Conservation (phyloP, 805 yeast genomes). For the Candida taoyuanica region DNA sequence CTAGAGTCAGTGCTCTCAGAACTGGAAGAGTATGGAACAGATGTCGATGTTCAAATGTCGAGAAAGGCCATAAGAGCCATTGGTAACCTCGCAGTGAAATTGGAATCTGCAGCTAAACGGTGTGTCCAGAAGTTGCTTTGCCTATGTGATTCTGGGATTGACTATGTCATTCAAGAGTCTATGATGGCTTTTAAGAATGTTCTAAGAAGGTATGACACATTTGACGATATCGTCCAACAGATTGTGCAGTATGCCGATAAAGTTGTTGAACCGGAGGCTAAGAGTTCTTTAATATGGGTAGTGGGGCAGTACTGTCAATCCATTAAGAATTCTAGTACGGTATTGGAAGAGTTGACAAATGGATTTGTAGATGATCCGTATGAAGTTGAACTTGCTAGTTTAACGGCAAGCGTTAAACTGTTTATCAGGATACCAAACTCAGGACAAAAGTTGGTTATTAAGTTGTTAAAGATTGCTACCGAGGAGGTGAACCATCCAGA, state of each 20-base stretch:
- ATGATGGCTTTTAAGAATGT: conserved; percentile 73
- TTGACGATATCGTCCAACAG: conserved; percentile 38
- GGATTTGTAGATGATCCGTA: conserved; percentile 58
- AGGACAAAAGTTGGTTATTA: conserved; percentile 54
- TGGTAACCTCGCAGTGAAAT: conserved; percentile 81
- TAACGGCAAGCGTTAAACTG: conserved; percentile 71
- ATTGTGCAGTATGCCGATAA: conserved; percentile 42
- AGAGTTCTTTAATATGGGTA: conserved; percentile 77
- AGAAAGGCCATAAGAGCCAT: conserved; percentile 84
- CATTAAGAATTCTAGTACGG: conserved; percentile 38
- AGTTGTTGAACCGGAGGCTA: conserved; percentile 75
- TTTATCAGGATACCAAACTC: conserved; percentile 52
- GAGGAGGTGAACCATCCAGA: conserved; percentile 81
- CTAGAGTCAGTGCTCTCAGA: conserved; percentile 63
- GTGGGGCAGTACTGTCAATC: conserved; percentile 62
- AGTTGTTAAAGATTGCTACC: conserved; percentile 60
- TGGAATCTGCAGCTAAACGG: conserved; percentile 53
- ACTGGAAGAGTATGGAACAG: conserved; percentile 80
- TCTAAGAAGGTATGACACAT: conserved; percentile 68
- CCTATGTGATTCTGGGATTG: conserved; percentile 58
- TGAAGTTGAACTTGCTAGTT: conserved; percentile 67
- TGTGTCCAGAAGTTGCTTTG: conserved; percentile 62
- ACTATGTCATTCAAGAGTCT: conserved; percentile 77
- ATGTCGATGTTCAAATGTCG: conserved; percentile 80
- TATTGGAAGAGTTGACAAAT: conserved; percentile 39